Conservation (phyloP, 306 rosid species). For the Prunus campanulata region DNA sequence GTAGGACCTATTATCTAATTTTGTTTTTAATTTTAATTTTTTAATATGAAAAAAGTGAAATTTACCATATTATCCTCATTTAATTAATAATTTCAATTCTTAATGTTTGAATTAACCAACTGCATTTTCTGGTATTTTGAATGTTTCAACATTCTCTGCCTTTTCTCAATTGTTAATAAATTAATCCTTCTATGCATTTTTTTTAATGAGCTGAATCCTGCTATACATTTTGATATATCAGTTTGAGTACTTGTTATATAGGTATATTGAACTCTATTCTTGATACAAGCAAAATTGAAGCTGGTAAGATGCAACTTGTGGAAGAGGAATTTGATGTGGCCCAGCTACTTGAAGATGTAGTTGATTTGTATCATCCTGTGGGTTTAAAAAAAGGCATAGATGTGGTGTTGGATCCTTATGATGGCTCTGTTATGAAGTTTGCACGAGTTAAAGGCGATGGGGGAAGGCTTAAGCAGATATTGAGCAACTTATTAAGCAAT, state of each 20-base stretch:
- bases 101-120: no score
- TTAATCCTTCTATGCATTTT: no score
- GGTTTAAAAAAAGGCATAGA: conserved; percentile 71
- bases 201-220: no score
- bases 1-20: no score
- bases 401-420: conserved; percentile 60
- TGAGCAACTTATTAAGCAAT: conserved; percentile 72
- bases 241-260: not conserved
- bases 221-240: no score
- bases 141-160: no score
- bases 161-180: no score
- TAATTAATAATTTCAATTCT: no score
- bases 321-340: conserved; percentile 70
- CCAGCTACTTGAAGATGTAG: conserved; percentile 63
- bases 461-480: conserved; percentile 68
- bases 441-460: conserved; percentile 66
- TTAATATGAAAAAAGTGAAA: no score
- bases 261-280: conserved; percentile 77
- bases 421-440: conserved; percentile 53
- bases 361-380: conserved; percentile 56
- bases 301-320: conserved; percentile 72
- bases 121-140: no score
- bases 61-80: no score
- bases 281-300: conserved; percentile 83
- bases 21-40: no score